Evolutionary conservation across 2,329 filamentous ascomycete genomes (phyloP), one percentile per base, ranked within the genome.

Genomic region (Cladophialophora chaetospira): DNA sequence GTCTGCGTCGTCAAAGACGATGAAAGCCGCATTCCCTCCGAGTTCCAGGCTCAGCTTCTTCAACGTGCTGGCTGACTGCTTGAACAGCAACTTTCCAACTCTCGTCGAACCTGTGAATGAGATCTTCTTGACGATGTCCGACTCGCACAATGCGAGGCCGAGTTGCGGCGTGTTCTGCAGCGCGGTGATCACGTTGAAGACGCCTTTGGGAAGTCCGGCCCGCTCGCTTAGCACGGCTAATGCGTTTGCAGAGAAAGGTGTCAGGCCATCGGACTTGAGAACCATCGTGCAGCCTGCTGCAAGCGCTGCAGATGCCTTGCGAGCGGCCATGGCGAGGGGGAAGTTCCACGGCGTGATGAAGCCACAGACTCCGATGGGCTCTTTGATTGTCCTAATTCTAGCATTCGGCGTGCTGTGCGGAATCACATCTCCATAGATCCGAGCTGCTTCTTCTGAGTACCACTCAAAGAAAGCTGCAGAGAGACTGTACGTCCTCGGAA

Each of bases 281-380:
- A 74, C 68, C 35, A 71, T 65, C 0, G 70, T 69, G 49, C 70
- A 73, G 5, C 71, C 72, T 5, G 71, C 70, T 6, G 71, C 71
- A 6, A 73, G 62, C 4, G 71, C 70, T n/a, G 68, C 63, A 11
- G 57, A 66, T 9, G 65, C 63, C 46, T 71, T 70, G 13, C 70
- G 64, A 11, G 65, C 57, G 62, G 89, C 83, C 87, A 90, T 89
- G 48, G 86, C 86, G 2, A 60, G 33, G 10, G 86, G 79, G 0
- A 91, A 96, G 72, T 96, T 94, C 49, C 87, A 75, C 2, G 88
- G 74, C 0, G 90, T 65, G 1, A 67, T 69, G 15, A 71, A 75
- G 2, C 87, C 89, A 68, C 87, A 89, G 11, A 95, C 90, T 49
- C 90, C 91, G 13, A 95, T 83, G 0, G 91, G 89, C 73, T 95